Conservation (phyloP, 31 red algal genomes). For the Asparagopsis taxiformis region DNA sequence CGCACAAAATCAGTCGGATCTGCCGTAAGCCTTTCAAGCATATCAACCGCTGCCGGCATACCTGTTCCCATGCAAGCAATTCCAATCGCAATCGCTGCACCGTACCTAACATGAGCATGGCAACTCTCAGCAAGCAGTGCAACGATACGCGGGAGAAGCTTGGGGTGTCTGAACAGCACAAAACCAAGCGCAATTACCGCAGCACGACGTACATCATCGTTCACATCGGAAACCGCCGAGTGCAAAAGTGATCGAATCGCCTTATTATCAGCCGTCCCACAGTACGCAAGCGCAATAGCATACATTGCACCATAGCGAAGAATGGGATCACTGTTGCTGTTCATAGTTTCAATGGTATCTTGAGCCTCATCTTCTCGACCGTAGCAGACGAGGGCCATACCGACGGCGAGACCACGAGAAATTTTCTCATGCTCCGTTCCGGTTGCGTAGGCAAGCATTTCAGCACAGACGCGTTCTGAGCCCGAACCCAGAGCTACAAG, state of each 20-base stretch:
- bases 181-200: slow-evolving; percentile 91
- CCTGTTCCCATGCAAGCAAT: slow-evolving; percentile 94
- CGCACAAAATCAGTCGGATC: slow-evolving; percentile 95
- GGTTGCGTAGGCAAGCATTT: slow-evolving; percentile 89
- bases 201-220: slow-evolving; percentile 90
- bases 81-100: slow-evolving; percentile 91
- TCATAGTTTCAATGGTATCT: slow-evolving; percentile 79
- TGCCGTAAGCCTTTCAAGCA: slow-evolving; percentile 77
- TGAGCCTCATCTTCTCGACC: slow-evolving; percentile 87
- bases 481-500: slow-evolving; percentile 79
- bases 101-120: slow-evolving; percentile 94
- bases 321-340: slow-evolving; percentile 61
- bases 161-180: slow-evolving; percentile 86
- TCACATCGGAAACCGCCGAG: slow-evolving; percentile 94
- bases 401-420: slow-evolving; percentile 83
- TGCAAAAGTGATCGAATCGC: slow-evolving; percentile 85
- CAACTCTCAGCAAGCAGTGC: slow-evolving; percentile 88
- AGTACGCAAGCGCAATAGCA: slow-evolving; percentile 87
- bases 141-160: slow-evolving; percentile 79
- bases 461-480: slow-evolving; percentile 58
- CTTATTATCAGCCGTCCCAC: slow-evolving; percentile 88
- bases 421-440: slow-evolving; percentile 98
- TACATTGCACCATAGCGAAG: slow-evolving; percentile 90
- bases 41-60: slow-evolving; percentile 70
- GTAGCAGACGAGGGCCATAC: slow-evolving; percentile 79